Conservation (phyloP, 345 rosid species). For the Acer campestre region DNA sequence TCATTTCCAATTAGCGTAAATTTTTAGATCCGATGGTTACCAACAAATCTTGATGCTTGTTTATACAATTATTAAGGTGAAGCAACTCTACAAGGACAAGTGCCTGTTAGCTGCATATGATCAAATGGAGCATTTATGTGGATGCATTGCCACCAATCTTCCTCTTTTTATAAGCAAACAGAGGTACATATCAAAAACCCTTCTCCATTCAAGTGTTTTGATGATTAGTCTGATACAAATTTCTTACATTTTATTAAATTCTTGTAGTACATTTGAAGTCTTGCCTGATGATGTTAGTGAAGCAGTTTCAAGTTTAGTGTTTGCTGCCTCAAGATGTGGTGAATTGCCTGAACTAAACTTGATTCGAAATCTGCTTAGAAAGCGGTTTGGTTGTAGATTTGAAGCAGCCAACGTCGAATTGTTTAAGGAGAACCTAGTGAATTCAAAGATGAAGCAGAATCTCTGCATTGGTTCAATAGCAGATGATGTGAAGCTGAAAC, state of each 20-base stretch:
- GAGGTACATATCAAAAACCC: constrained; percentile 5
- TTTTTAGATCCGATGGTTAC: no score
- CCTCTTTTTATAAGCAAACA: constrained; percentile 13
- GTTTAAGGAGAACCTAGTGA: constrained; percentile 21
- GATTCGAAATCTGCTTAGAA: constrained; percentile 27
- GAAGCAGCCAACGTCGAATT: constrained; percentile 34
- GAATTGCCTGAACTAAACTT: constrained; percentile 35
- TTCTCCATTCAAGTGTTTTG: not conserved
- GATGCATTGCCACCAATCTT: constrained; percentile 17
- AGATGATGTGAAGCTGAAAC: constrained; percentile 1
- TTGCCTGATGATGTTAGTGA: constrained; percentile 33
- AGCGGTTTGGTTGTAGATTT: constrained; percentile 34
- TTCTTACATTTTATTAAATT: not conserved
- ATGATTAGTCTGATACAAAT: not conserved
- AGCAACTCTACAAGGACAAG: constrained; percentile 34
- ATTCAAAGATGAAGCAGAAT: constrained; percentile 19
- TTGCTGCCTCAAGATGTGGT: constrained; percentile 50
- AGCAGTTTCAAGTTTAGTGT: constrained; percentile 40
- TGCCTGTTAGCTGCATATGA: constrained; percentile 37
- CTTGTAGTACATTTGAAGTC: constrained; percentile 13
- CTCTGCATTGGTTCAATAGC: constrained; percentile 14
- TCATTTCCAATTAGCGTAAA: no score
- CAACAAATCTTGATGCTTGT: not conserved
- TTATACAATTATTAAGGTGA: constrained; percentile 18
- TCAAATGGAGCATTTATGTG: constrained; percentile 34